Base-by-base conservation (phyloP, 1,284 basidiomycete genomes). In the Porogramme epimiltina region DNA sequence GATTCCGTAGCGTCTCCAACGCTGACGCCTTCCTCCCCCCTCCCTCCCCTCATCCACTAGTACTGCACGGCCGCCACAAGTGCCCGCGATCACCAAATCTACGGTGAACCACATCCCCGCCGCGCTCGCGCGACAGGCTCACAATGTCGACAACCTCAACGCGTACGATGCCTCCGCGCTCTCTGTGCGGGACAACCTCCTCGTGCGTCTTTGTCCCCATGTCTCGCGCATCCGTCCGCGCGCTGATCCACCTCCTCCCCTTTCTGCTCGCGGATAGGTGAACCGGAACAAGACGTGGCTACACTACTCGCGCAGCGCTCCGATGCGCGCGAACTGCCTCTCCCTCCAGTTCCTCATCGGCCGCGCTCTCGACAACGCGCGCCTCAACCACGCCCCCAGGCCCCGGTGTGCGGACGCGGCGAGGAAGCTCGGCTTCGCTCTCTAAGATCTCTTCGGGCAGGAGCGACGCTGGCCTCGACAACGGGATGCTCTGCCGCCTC, bases 311-410 rank as follows among this genome's bases (percentile, higher is more conserved):
- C 80, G 84, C 54, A 88, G 85, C 63, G 75, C 77, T n/a, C 86
- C 84, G 11, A 91, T 90, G 69, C 80, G 89, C 57, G 89, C 93
- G 13, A 96, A 96, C 77, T 96, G 96, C 70, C 81, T 90, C 49
- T 89, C 87, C 28, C 83, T 96, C 51, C 94, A 97, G 71, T 95
- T 93, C 71, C 73, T 94, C 62, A 91, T 94, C 86, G 93, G 93
- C 41, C 82, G 92, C 45, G 88, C 91, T 1, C 83, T 95, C 52
- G 94, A 96, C 60, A 73, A 72, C 58, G 71, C 71, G 60, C 81
- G 96, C 18, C 83, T 97, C 56, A 96, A 95, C 69, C 80, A 97
- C 23, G 87, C 85, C 16, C 73, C 95, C 57, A 90, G 94, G 69
- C 77, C 85, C 49, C 71, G 87, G 56, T 95, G 91, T 72, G 73